Conservation (phyloP, 2,329 filamentous ascomycete genomes). For the Rhytidhysteron rufulum region DNA sequence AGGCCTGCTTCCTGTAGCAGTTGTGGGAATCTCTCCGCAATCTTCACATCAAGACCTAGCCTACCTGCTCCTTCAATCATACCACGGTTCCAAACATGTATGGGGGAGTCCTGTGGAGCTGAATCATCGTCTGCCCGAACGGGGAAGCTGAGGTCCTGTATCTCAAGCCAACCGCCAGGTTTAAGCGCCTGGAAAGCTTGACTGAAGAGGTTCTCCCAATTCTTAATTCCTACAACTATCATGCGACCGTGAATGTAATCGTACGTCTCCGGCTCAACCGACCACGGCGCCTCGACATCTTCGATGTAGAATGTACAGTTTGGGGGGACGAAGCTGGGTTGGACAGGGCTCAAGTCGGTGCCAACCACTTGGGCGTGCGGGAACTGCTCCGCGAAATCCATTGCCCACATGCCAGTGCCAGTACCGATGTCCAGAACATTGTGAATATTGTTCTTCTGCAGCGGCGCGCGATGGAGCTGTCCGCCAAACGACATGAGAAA, state of each 20-base stretch:
- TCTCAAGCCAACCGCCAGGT: conserved; percentile 46
- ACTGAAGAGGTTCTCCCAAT: conserved; percentile 47
- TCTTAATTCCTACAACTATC: conserved; percentile 48
- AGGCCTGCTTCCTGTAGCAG: conserved; percentile 1
- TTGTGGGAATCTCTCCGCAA: conserved; percentile 24
- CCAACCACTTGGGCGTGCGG: conserved; percentile 29
- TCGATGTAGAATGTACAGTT: conserved; percentile 13
- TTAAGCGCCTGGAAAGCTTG: conserved; percentile 32
- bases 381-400: conserved; percentile 9
- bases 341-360: conserved; percentile 36
- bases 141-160: conserved; percentile 34
- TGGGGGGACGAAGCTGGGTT: conserved; percentile 10
- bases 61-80: conserved; percentile 2
- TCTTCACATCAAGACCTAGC: conserved; percentile 28
- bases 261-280: conserved; percentile 43
- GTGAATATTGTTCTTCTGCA: conserved; percentile 5
- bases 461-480: not conserved
- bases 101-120: not conserved
- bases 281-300: conserved; percentile 44
- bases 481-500: conserved; percentile 2
- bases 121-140: not conserved
- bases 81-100: conserved; percentile 1
- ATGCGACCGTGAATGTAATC: conserved; percentile 53
- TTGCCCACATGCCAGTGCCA: conserved; percentile 10
- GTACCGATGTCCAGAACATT: conserved; percentile 25